Percentiles rank a stretch among this genome's conserved stretches.
These are phyloP conservation scores for Schwanniomyces occidentalis DNA, from an alignment of 805 yeast genomes.

Conservation along the genomic window DNA sequence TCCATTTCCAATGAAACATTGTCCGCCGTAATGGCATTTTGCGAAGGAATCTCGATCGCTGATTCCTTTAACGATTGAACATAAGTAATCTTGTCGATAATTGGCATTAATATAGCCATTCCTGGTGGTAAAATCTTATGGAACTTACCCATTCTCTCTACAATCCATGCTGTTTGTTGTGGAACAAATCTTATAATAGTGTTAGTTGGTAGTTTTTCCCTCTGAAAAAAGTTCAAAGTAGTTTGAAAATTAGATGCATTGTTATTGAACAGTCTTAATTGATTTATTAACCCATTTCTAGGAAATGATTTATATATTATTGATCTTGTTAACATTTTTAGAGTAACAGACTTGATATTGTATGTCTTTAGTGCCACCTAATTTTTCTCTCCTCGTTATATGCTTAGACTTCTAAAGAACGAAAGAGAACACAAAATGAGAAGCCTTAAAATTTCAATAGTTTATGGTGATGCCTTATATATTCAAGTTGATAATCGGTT, in stretches of 20 bases:
- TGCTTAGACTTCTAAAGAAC: background rate
- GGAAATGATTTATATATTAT: background rate
- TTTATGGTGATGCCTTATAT: too few relatives aligned
- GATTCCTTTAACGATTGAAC: constrained; percentile 81
- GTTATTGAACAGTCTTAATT: constrained; percentile 5
- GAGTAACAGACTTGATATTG: background rate
- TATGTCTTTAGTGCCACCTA: background rate
- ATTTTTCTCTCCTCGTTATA: constrained; percentile 1
- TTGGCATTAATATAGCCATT: constrained; percentile 68
- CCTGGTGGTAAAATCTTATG: constrained; percentile 70
- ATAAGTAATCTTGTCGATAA: constrained; percentile 73
- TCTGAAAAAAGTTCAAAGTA: constrained; percentile 56
- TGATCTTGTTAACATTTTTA: constrained; percentile 4
- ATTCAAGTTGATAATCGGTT: too few relatives aligned
- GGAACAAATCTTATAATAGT: constrained; percentile 79
- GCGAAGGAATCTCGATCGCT: constrained; percentile 84
- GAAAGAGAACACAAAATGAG: constrained; percentile 1
- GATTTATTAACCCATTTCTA: constrained; percentile 1
- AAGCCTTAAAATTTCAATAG: constrained; percentile 1
- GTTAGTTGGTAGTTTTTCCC: constrained; percentile 67
- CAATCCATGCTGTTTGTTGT: constrained; percentile 89
- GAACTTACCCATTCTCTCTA: constrained; percentile 88
- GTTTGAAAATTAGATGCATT: constrained; percentile 9
- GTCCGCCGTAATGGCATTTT: constrained; percentile 82
- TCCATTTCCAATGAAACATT: constrained; percentile 84